Base-by-base conservation (phyloP, 1,284 basidiomycete species). In the Tilletia caries region DNA sequence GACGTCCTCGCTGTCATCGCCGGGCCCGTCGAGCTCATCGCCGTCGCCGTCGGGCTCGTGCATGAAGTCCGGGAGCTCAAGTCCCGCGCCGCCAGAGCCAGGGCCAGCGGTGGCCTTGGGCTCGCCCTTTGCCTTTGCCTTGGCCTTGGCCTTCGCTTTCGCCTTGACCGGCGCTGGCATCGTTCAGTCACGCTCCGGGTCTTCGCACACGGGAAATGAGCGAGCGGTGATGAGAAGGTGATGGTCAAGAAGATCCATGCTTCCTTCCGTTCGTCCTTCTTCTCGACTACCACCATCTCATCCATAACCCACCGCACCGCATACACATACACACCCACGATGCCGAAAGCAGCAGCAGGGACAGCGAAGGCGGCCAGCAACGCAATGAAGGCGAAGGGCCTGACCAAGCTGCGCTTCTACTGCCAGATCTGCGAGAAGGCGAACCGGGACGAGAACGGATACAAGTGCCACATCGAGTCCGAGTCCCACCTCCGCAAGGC, bases 401-500 rank as follows among this genome's bases (percentile, higher is more conserved):
- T 83, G 13, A 83, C 81, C 60, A 79, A 81, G 71, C 73, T 83
- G 20, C 78, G 81, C 48, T 83, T 79, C 77, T 83, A 83, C 70
- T 83, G 81, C 68, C 81, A 83, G 54, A 71, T 83, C 50, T 83
- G 81, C 68, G 70, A 72, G 50, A 83, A 83, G 66, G 78, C 81
- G 2, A 81, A 79, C 62, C 73, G 81, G 27, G 81, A 83, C 70
- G 79, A 78, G 34, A 81, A 83, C 68, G 81, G 79, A 4, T 83
- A 78, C 71, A 77, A 77, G 69, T 82, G 81, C 82, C 92, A 95
- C 83, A 88, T 91, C 20, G 87, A 89, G 70, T 92, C 91, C 37
- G 93, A 95, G 83, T 86, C 89, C 1, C 96, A 98, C 85, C 86
- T 98, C 68, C 89, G 96, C 13, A 94, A 97, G 85, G 96, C 98